Evolutionary conservation across 768 basidiomycete genomes (phyloP), one percentile per base, ranked within the genome.

Genomic region (Lactarius trivialis): DNA sequence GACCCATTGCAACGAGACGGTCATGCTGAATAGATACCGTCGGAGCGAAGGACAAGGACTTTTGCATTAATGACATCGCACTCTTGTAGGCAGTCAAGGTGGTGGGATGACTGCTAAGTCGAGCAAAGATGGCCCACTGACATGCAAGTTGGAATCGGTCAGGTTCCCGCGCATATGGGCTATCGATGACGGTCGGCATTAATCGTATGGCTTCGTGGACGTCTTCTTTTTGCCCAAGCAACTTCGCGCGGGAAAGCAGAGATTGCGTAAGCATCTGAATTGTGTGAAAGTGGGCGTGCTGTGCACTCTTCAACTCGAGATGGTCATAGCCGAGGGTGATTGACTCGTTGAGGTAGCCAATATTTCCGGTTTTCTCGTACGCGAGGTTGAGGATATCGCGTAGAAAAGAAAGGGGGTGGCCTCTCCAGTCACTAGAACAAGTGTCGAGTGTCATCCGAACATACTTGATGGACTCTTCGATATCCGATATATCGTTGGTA

Each of bases 331-430:
- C 15, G 24, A 37, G 19, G 11, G 11, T 7, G 14, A 60, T 60
- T 3, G 60, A 48, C 9, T 60, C 34, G 11, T 60, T 54, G 26
- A 60, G 60, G 45, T 60, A 60, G n/a, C 6, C 17, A n/a, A 39
- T 48, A 2, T 34, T 45, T 15, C 26, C 19, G 28, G 60, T 60
- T 8, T 8, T 12, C 7, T 60, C 28, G 15, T 55, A 60, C 9
- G 54, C 60, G 28, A 60, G 34, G 12, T 17, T n/a, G 14, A 60
- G 36, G 55, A 48, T 15, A 21, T 55, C 32, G 34, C 60, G 36
- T 26, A 60, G 7, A 33, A 45, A 60, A 6, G 26, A 1, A 24
- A 49, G 19, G n/a, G 53, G 17, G 12, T 17, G 21, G 26, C 6
- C 28, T n/a, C 8, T 15, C 7, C 28, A 30, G 48, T 37, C 24